phyloP scores from a whole-genome alignment of 2,329 filamentous ascomycete species.

The Coniochaeta sp. region DNA sequence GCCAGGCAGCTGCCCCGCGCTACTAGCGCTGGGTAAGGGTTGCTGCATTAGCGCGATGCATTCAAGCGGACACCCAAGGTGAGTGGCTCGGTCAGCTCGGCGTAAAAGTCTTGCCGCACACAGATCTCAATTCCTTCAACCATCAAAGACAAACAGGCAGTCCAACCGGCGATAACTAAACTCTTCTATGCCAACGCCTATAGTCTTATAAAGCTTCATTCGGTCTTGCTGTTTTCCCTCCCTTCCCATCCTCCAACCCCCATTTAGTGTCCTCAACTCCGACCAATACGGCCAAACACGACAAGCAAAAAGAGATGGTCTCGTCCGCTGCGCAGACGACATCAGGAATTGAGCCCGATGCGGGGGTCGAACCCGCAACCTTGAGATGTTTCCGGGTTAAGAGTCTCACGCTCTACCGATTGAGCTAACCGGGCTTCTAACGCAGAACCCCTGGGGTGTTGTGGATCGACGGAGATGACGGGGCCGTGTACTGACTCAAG shows the following conservation, averaged over 20 bases:
- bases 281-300: neutral
- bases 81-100: neutral
- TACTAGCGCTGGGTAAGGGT: neutral
- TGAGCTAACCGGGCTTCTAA: neutral
- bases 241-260: no score
- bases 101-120: no score
- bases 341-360: constrained; percentile 1
- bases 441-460: neutral
- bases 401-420: constrained; percentile 4
- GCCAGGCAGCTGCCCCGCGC: neutral
- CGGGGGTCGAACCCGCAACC: neutral
- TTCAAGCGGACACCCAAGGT: no score
- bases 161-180: no score
- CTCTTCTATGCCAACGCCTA: no score
- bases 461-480: neutral
- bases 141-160: no score
- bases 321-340: neutral
- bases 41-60: no score
- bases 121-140: no score
- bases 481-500: neutral
- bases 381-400: neutral
- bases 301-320: neutral
- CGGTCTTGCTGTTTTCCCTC: no score
- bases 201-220: no score
- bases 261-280: neutral